A percentile compares a stretch with the other conserved stretches of the same genome.
phyloP scores from a whole-genome alignment of 768 basidiomycete species.

The Serendipita vermifera region DNA sequence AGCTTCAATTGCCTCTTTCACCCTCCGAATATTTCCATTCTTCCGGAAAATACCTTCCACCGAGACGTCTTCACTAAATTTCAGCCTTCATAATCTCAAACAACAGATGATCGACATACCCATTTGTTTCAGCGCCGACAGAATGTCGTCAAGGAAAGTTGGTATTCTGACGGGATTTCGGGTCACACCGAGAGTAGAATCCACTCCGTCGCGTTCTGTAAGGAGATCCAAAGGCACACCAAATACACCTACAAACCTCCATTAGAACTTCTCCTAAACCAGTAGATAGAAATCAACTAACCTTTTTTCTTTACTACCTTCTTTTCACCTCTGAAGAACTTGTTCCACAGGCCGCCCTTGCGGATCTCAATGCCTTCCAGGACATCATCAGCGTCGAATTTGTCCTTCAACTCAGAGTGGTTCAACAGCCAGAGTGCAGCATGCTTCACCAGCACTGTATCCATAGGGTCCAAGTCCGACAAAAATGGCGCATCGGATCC shows the following conservation, averaged over 20 bases:
- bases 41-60: slow-evolving; percentile 97
- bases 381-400: slow-evolving; percentile 85
- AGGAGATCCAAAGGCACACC: slow-evolving; percentile 84
- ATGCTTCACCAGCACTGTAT: slow-evolving; percentile 85
- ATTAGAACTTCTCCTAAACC: no score
- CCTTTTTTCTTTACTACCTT: slow-evolving; percentile 75
- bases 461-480: slow-evolving; percentile 69
- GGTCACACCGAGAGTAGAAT: slow-evolving; percentile 83
- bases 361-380: slow-evolving; percentile 84
- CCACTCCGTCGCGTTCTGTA: slow-evolving; percentile 86
- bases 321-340: slow-evolving; percentile 74
- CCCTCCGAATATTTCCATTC: slow-evolving; percentile 89
- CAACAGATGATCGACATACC: no score
- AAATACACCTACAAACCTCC: slow-evolving; percentile 82
- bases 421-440: slow-evolving; percentile 71
- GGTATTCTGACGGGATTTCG: slow-evolving; percentile 76
- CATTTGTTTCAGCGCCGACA: slow-evolving; percentile 98
- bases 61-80: slow-evolving; percentile 68
- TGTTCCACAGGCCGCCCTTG: slow-evolving; percentile 95
- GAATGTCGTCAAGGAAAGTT: slow-evolving; percentile 94
- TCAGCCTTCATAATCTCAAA: not conserved
- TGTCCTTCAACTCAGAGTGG: slow-evolving; percentile 63
- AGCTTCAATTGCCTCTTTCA: slow-evolving; percentile 81
- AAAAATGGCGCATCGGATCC: slow-evolving; percentile 49
- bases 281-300: no score